These are phyloP conservation scores for Mimosa bimucronata DNA, from an alignment of 306 rosid genomes.

Conservation along the genomic window DNA sequence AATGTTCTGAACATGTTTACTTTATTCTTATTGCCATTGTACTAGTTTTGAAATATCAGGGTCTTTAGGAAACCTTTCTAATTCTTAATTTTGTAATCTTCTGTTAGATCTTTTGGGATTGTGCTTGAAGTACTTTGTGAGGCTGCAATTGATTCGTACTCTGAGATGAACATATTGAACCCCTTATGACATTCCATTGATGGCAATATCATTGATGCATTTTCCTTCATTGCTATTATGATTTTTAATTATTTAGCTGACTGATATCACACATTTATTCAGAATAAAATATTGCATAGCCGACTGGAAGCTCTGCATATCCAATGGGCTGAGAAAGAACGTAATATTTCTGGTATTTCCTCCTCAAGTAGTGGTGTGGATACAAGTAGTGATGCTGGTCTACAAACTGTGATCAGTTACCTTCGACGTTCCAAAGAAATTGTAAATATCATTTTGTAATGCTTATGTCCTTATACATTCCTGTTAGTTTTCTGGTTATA, in stretches of 20 bases:
- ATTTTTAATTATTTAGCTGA: constrained; percentile 16
- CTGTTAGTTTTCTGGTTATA: constrained; percentile 6
- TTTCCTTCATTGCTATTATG: not conserved
- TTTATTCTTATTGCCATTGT: not conserved
- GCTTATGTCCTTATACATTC: not conserved
- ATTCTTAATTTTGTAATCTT: not conserved
- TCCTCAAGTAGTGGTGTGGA: constrained; percentile 51
- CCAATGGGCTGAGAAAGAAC: constrained; percentile 86
- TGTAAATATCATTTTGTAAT: constrained; percentile 49
- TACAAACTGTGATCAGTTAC: constrained; percentile 80
- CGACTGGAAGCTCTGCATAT: constrained; percentile 94
- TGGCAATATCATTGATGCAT: not conserved
- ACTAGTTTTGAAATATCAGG: not conserved
- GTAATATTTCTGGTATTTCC: constrained; percentile 66
- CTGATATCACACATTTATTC: constrained; percentile 29
- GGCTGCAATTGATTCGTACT: constrained; percentile 1
- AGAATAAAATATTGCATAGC: constrained; percentile 89
- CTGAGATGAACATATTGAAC: not conserved
- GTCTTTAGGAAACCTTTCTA: not conserved
- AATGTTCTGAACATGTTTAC: not conserved
- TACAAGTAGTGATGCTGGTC: constrained; percentile 57
- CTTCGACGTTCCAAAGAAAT: constrained; percentile 92
- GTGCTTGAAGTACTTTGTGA: not conserved
- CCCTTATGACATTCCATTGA: not conserved
- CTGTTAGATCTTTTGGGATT: not conserved